These are phyloP conservation scores for Protea cynaroides DNA, from an alignment of 164 flowering plant species.

Conservation along the genomic window DNA sequence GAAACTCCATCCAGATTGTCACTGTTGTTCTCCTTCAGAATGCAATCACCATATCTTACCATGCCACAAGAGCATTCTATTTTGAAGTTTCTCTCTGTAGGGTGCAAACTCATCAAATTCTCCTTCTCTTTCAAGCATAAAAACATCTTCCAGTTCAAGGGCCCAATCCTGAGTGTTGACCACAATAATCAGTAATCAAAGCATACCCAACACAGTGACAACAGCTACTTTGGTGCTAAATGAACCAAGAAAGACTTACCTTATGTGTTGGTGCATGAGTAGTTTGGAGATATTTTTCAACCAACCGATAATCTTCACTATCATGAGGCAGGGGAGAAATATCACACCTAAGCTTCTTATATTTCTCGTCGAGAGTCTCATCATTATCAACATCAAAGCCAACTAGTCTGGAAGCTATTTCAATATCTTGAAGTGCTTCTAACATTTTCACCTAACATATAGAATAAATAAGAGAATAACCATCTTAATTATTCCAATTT, in stretches of 20 bases:
- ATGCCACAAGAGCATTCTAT: slow-evolving; percentile 98
- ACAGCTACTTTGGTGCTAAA: neutral
- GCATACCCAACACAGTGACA: neutral
- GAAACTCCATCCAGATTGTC: no score
- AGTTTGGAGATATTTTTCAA: slow-evolving; percentile 75
- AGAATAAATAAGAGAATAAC: slow-evolving; percentile 2
- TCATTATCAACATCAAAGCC: slow-evolving; percentile 76
- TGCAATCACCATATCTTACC: slow-evolving; percentile 37
- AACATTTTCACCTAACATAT: slow-evolving; percentile 79
- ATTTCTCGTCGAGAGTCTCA: slow-evolving; percentile 83
- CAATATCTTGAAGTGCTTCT: slow-evolving; percentile 95
- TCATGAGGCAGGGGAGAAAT: slow-evolving; percentile 69
- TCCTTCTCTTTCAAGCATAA: slow-evolving; percentile 81
- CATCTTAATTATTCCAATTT: neutral
- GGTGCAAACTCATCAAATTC: slow-evolving; percentile 75
- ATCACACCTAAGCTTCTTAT: slow-evolving; percentile 63
- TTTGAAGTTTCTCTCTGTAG: slow-evolving; percentile 58
- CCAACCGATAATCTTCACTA: slow-evolving; percentile 67
- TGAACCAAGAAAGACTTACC: slow-evolving; percentile 32
- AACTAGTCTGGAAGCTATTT: slow-evolving; percentile 88
- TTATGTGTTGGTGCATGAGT: slow-evolving; percentile 97
- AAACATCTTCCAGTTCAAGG: slow-evolving; percentile 95
- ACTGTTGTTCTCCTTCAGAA: no score
- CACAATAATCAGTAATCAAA: neutral
- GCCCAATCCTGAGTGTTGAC: slow-evolving; percentile 60